phyloP scores from a whole-genome alignment of 2,329 filamentous ascomycete species.

The Periconia sp. region DNA sequence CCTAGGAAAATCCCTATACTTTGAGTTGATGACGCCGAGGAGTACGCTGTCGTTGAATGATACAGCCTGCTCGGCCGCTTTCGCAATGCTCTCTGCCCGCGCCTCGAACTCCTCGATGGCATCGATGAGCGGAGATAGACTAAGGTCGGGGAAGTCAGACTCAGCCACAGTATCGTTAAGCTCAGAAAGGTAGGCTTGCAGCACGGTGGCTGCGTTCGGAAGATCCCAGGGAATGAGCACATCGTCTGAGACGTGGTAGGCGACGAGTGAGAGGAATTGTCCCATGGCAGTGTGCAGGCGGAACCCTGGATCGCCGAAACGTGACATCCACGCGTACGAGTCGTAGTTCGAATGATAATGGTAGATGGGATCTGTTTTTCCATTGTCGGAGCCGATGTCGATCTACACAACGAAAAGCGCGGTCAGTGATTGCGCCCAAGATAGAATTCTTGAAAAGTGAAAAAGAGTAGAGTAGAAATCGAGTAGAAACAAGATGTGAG shows the following conservation, averaged over 20 bases:
- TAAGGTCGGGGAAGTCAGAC: conserved; percentile 16
- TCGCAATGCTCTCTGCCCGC: conserved; percentile 14
- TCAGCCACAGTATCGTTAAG: conserved; percentile 21
- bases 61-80: conserved; percentile 12
- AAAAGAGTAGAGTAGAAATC: background rate
- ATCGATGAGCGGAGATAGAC: conserved; percentile 12
- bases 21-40: conserved; percentile 23
- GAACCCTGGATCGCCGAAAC: conserved; percentile 29
- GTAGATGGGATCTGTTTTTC: conserved; percentile 24
- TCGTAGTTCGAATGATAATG: conserved; percentile 33
- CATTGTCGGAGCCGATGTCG: conserved; percentile 22
- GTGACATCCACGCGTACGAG: conserved; percentile 28
- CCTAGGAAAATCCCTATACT: conserved; percentile 23
- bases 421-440: too few relatives aligned
- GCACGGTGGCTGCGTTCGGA: conserved; percentile 21
- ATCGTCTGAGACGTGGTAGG: conserved; percentile 27
- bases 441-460: too few relatives aligned
- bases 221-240: conserved; percentile 26
- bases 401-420: too few relatives aligned
- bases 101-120: conserved; percentile 21
- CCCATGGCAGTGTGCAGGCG: conserved; percentile 23
- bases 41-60: conserved; percentile 17
- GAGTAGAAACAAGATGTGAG: background rate
- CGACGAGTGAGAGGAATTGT: conserved; percentile 22
- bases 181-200: conserved; percentile 22